Evolutionary conservation across 371 early-diverging fungal genomes (phyloP), one percentile per base, ranked within the genome.

Genomic region (Mucor racemosus): DNA sequence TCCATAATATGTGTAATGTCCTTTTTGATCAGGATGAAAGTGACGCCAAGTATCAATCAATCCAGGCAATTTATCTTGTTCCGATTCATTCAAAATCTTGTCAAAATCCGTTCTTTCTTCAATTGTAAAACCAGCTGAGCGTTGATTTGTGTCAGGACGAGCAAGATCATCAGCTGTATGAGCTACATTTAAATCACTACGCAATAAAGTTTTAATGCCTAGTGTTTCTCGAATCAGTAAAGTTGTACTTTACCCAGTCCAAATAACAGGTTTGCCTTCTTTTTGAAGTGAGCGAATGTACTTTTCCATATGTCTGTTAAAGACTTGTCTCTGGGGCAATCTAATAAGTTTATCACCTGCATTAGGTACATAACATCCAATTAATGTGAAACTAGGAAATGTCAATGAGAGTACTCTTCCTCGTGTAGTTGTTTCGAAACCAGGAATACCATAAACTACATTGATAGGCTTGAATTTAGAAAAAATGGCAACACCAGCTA

Each of bases 111-210:
- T 77, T 39, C 96, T 86, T 76, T 96, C 97, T 72, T 94, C 93
- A 34, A 84, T 77, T 0, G 95, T 94, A 74, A 95, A 96, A 8
- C 97, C 96, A 0, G 95, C 90, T 7, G 91, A 87, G 60, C 88
- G 88, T 66, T 76, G 62, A 74, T 96, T 96, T 8, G 91, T 86
- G 38, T 86, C 78, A 0, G 97, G 97, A n/a, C 88, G 80, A 13
- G 95, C 88, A 48, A 97, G 77, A 77, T 97, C 97, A 17, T 91
- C 81, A 38, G 84, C 86, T 58, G 88, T 83, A 72, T 95, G 96
- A 0, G 95, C 92, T 14, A 97, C 97, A 73, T 97, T 97, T 39
- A 97, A 73, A 76, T 97, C 97, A 57, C 85, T 84, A 62, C 21
- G 54, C 19, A 64, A 44, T 41, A 17, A 56, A 44, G 4, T 9